Evolutionary conservation across 1,284 basidiomycete species (phyloP), one percentile per base, ranked within the genome.

Genomic region (Porphyrellus sp.): DNA sequence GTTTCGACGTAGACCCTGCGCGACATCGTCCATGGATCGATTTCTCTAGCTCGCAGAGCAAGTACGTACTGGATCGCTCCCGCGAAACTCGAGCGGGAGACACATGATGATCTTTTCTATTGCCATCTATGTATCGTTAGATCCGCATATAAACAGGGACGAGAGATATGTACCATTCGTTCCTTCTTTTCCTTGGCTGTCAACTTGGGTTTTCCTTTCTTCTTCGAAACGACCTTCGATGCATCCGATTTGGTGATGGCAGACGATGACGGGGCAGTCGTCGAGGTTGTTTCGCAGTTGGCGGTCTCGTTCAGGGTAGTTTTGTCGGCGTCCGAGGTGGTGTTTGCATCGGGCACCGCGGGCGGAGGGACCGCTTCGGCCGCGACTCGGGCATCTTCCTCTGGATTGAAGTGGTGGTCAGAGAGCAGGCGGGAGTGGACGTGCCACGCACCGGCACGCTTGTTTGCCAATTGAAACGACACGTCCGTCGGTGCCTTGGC

Each of bases 61-160:
- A 8, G 27, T 16, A 69, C 85, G 53, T 63, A 91, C 90, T 4
- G 88, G 85, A 69, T 96, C 91, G 61, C 79, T 86, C 15, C 93
- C 93, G 38, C 93, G 80, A 68, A 93, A 98, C 70, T 97, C 94
- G 23, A 97, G 77, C 0, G 94, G 94, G 31, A 97, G 74, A 52
- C 81, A 83, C 30, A 86, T 80, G 37, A 96, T 81, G 33, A 93
- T 80, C 55, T 80, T 82, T 55, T 92, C 88, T 21, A 93, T 77
- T 53, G 79, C 78, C 44, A 87, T 67, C 81, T 87, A 23, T 1
- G 23, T n/a, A 13, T 20, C 0, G 28, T 30, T 8, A 11, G 2
- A 34, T 52, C 11, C 39, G 28, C 9, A 2, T 0, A 15, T 23
- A 2, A 4, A 25, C 24, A n/a, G 15, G 44, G 42, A 27, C 15